phyloP scores from a whole-genome alignment of 352 stramenopile species.

The Phytophthora pluvialis region DNA sequence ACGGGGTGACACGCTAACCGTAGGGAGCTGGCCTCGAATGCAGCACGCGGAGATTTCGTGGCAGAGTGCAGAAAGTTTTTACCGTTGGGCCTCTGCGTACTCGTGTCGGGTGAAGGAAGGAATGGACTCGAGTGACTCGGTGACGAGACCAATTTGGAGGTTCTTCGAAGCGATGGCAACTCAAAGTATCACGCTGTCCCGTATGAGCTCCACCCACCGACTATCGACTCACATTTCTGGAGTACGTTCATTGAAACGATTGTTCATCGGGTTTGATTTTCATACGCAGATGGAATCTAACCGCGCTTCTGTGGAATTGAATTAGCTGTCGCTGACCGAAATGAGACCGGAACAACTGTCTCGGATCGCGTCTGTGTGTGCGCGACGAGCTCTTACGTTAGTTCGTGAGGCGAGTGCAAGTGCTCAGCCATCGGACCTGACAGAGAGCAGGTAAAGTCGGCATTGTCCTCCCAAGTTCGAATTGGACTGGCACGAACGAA shows the following conservation, averaged over 20 bases:
- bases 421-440: conserved; percentile 7
- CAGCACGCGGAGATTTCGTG: conserved; percentile 42
- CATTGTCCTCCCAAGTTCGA: background rate
- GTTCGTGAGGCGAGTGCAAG: conserved; percentile 14
- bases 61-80: conserved; percentile 35
- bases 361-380: conserved; percentile 44
- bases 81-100: conserved; percentile 25
- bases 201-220: conserved; percentile 34
- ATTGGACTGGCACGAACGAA: background rate
- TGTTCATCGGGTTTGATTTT: too few relatives aligned
- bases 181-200: conserved; percentile 14
- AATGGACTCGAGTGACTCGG: conserved; percentile 1
- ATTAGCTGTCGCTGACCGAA: conserved; percentile 49
- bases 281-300: background rate
- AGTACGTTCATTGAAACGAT: conserved; percentile 20
- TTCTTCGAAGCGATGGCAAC: conserved; percentile 29
- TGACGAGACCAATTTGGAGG: conserved; percentile 11
- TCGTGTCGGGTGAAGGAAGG: conserved; percentile 3
- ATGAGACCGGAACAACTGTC: conserved; percentile 45
- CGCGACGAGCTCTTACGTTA: conserved; percentile 45
- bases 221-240: conserved; percentile 39
- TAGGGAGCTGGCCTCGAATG: conserved; percentile 21
- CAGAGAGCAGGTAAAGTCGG: conserved; percentile 25
- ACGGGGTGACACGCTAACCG: conserved; percentile 6
- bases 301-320: background rate